Percentiles rank a stretch among this genome's conserved stretches.
phyloP scores from a whole-genome alignment of 2,329 filamentous ascomycete genomes.

The Neofusicoccum laricinum region DNA sequence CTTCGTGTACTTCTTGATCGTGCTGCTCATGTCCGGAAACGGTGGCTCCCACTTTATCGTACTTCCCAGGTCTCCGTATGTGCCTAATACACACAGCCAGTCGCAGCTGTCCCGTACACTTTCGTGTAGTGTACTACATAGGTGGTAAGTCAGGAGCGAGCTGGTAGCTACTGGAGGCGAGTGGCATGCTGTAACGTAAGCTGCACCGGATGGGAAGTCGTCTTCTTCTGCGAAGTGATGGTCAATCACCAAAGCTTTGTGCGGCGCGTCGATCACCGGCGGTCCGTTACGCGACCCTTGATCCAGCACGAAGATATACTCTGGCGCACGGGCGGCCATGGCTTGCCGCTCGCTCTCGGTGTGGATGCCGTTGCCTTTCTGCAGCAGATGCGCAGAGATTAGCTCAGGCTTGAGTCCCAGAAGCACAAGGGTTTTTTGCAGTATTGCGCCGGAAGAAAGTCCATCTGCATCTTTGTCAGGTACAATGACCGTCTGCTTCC shows the following conservation, averaged over 20 bases:
- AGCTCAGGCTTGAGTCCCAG: constrained; percentile 55
- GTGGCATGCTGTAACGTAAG: constrained; percentile 61
- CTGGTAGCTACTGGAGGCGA: constrained; percentile 65
- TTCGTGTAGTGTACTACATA: constrained; percentile 58
- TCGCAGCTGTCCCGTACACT: constrained; percentile 50
- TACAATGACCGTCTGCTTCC: constrained; percentile 57
- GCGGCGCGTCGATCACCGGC: constrained; percentile 49
- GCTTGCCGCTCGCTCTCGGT: constrained; percentile 50
- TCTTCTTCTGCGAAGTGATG: constrained; percentile 55
- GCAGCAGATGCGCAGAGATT: constrained; percentile 58
- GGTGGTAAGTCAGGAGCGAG: constrained; percentile 61
- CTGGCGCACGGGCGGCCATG: constrained; percentile 53
- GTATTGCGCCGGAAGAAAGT: constrained; percentile 61
- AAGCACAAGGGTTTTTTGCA: constrained; percentile 57
- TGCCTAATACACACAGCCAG: constrained; percentile 64
- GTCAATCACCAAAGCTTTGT: constrained; percentile 60
- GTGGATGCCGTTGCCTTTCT: constrained; percentile 60
- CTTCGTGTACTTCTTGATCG: constrained; percentile 55
- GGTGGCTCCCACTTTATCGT: constrained; percentile 63
- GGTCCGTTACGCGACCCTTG: constrained; percentile 59
- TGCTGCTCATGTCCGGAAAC: constrained; percentile 61
- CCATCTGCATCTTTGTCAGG: constrained; percentile 71
- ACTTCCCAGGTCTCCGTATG: constrained; percentile 65
- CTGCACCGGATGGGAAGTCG: constrained; percentile 55
- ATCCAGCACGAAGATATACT: constrained; percentile 63